Base-by-base conservation (phyloP, 306 rosid species). In the Cotoneaster glaucophyllus region DNA sequence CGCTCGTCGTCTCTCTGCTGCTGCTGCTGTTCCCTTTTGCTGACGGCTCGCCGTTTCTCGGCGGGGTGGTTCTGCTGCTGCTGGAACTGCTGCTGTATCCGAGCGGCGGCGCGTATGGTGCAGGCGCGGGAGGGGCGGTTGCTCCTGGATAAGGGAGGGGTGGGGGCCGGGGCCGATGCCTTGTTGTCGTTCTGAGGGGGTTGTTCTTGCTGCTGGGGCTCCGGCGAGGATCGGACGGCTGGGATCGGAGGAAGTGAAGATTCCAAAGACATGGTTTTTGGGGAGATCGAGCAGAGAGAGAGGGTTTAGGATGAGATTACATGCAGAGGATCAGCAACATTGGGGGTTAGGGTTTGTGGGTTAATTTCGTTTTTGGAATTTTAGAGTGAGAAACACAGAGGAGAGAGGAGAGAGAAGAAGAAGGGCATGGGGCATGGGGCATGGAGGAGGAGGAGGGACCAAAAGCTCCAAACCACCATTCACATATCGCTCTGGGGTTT, bases 121-220 rank as follows among this genome's bases (percentile, higher is more conserved):
- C 98, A 96, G 29, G 99, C 97, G 44, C 99, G 93, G 19, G 99
- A 87, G 8, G 99, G 99, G 11, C 99, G 96, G 84, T 82, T 89
- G 82, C 94, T 89, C 77, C 99, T 80, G 29, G 87, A 61, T 8
- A 80, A 58, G 4, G 84, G 83, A 29, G 88, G 79, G 9, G 78
- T 57, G 2, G 79, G 74, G n/a, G 57, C 56, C 13, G 64, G 71
- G 1, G 75, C 28, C 12, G 82, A 28, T 26, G 90, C 61, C 3
- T 70, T 61, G 3, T 83, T 24, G 25, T 82, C 53, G 13, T 82
- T 87, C 77, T 79, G 86, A 13, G 85, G 58, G 11, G 78, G 6
- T 9, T 67, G 63, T 14, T 63, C 52, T 78, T 76, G 82, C 79
- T 83, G 76, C 61, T 63, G 75, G 72, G 84, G 84, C 69, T 84